Conservation (phyloP, 352 stramenopile genomes). For the Phytophthora capsici region DNA sequence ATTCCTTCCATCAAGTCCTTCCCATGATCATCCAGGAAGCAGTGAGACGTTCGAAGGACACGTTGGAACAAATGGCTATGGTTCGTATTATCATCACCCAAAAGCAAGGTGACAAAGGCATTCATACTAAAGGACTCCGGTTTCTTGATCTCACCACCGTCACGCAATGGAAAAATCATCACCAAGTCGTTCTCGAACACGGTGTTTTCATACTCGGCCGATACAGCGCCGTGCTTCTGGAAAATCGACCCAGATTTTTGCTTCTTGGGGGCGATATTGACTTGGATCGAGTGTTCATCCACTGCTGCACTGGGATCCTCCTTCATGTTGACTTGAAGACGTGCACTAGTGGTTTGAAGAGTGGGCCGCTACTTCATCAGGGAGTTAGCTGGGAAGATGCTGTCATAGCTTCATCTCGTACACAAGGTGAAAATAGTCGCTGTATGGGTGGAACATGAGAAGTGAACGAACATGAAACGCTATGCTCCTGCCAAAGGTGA, state of each 20-base stretch:
- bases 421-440: conserved; percentile 30
- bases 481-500: not conserved
- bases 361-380: conserved; percentile 5
- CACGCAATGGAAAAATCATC: conserved; percentile 70
- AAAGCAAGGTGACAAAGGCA: conserved; percentile 62
- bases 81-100: conserved; percentile 50
- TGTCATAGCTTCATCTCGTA: conserved; percentile 10
- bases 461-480: conserved; percentile 4
- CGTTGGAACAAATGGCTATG: conserved; percentile 55
- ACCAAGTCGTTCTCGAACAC: conserved; percentile 76
- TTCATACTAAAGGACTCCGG: conserved; percentile 55
- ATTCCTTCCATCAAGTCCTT: conserved; percentile 39
- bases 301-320: not conserved
- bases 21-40: conserved; percentile 64
- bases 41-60: conserved; percentile 59
- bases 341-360: conserved; percentile 19
- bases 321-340: conserved; percentile 12
- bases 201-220: conserved; percentile 46
- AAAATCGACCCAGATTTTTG: conserved; percentile 41
- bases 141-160: conserved; percentile 63
- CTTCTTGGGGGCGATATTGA: conserved; percentile 36
- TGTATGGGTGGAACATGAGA: not conserved
- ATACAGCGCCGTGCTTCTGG: conserved; percentile 21
- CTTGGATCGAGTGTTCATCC: conserved; percentile 39
- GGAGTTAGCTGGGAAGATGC: not conserved